Evolutionary conservation across 345 rosid species (phyloP).

Genomic region (Acer saccharum): DNA sequence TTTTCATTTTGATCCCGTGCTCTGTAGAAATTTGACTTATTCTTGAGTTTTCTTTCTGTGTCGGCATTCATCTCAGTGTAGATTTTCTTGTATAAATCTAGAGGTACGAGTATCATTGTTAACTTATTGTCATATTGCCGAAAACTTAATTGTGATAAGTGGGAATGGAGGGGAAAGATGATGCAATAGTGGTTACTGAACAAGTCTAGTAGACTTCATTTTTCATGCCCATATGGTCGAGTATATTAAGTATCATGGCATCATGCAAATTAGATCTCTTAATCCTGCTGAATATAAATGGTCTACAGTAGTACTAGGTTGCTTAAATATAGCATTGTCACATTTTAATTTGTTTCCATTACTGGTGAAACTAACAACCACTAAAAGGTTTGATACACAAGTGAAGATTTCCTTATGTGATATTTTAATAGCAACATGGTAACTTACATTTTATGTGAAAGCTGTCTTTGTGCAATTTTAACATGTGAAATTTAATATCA

Average conservation of each 20-base stretch:
- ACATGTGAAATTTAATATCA: background rate
- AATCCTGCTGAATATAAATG: background rate
- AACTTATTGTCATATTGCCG: background rate
- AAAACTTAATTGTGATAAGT: background rate
- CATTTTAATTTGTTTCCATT: background rate
- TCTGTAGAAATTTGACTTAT: constrained; percentile 6
- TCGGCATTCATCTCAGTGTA: background rate
- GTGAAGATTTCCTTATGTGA: background rate
- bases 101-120: background rate
- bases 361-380: background rate
- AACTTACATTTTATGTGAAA: background rate
- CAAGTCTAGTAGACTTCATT: background rate
- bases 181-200: background rate
- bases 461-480: background rate
- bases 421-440: background rate
- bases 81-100: background rate
- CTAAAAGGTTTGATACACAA: background rate
- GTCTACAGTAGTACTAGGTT: background rate
- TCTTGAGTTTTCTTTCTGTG: background rate
- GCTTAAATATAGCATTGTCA: background rate
- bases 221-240: background rate
- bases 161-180: constrained; percentile 11
- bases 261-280: background rate
- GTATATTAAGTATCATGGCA: background rate
- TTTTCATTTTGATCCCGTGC: background rate